Base-by-base conservation (phyloP, 1,139 yeast species). In the Sugiyamaella castrensis region DNA sequence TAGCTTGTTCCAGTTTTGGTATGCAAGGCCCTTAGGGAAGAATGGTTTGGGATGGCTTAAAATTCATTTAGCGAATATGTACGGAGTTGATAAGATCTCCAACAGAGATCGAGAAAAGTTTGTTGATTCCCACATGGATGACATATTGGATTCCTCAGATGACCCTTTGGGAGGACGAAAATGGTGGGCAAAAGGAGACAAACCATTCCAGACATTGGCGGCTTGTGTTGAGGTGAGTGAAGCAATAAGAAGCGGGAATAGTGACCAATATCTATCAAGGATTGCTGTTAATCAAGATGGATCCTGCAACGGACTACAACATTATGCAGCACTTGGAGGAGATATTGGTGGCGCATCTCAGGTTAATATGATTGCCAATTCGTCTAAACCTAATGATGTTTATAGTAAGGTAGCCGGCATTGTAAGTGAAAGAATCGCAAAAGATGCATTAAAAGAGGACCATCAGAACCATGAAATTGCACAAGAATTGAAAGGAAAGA, bases 231-330 rank as follows among this genome's bases (percentile, higher is more conserved):
- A 83, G 57, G 63, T 83, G 45, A 63, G 67, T n/a, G 77, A 73
- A 51, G 87, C 87, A 0, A 68, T 73, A 60, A 62, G 72, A 50
- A 62, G 75, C 46, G 71, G 68, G 2, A 80, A 80, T 56, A 85
- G 87, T 3, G 69, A 76, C 1, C 66, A 73, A 50, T 81, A 62
- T 57, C 64, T 76, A 5, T 79, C 84, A 1, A 78, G 78, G 58
- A 71, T 81, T 45, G 84, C 87, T 2, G 78, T 83, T 15, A 85
- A 81, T 60, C 87, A 82, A 62, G 88, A 82, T 64, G 89, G 89
- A 46, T 80, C 88, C 0, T 83, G 89, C 67, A 83, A 83, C 59
- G 89, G 89, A 1, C 73, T 83, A 51, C 89, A 83, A 65, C 89
- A 83, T 67, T 82, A 83, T 62, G 87, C 87, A 10, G 88, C 88